phyloP scores from a whole-genome alignment of 179 eudicot species.

The Vitellaria paradoxa region DNA sequence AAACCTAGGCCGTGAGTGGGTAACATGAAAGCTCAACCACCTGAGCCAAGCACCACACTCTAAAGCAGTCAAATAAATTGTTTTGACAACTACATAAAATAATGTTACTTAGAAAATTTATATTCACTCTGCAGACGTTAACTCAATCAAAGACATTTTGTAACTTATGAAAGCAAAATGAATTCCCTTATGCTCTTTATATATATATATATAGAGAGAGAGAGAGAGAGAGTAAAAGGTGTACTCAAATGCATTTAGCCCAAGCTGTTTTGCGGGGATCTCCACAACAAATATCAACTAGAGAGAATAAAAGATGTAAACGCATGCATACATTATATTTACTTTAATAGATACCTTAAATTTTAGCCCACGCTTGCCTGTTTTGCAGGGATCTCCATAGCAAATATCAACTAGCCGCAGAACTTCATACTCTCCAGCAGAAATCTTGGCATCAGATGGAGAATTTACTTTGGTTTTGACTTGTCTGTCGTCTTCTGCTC shows the following conservation, averaged over 20 bases:
- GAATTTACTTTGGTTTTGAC: conserved; percentile 12
- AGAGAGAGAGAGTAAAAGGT: too few relatives aligned
- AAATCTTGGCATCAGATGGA: conserved; percentile 14
- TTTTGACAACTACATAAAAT: too few relatives aligned
- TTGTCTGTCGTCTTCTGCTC: conserved; percentile 21
- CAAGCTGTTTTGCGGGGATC: too few relatives aligned
- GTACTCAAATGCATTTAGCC: too few relatives aligned
- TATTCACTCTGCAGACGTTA: background rate
- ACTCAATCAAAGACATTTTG: background rate
- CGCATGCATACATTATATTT: background rate
- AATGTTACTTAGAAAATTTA: too few relatives aligned
- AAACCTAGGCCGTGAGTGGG: too few relatives aligned
- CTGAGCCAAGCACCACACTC: too few relatives aligned
- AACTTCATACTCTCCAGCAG: conserved; percentile 85
- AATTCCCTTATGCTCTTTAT: background rate
- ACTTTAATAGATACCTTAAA: conserved; percentile 61
- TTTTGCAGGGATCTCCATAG: conserved; percentile 58
- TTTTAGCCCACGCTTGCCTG: conserved; percentile 63
- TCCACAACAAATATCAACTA: too few relatives aligned
- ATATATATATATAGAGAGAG: too few relatives aligned
- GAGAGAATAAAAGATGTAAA: too few relatives aligned
- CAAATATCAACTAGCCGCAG: conserved; percentile 63
- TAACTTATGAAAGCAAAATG: background rate
- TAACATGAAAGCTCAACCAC: too few relatives aligned
- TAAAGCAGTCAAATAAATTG: too few relatives aligned